Base-by-base conservation (phyloP, 768 basidiomycete species). In the Pisolithus sp. region DNA sequence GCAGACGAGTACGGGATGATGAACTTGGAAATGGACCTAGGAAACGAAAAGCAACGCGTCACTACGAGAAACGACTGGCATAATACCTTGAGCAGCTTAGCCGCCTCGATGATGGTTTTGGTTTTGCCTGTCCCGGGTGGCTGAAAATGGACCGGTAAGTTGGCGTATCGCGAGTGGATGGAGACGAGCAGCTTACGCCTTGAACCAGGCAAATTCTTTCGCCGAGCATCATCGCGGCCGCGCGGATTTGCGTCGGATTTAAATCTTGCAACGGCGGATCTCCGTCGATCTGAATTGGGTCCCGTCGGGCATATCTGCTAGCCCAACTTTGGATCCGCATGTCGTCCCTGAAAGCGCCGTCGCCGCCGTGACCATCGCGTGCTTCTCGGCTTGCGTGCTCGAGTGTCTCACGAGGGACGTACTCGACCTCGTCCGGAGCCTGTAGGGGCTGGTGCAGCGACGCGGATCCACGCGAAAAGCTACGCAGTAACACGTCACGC, bases 81-180 rank as follows among this genome's bases (percentile, higher is more conserved):
- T n/a, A n/a, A n/a, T 28, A 83, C 82, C 76, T 93, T 93, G 52
- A 94, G 78, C 17, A 94, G 62, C 57, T 81, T 85, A 52, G 90
- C 76, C 0, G 89, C 76, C 64, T 94, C 85, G n/a, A 92, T 82
- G 43, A 94, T 92, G 0, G 91, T 94, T 64, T 86, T 85, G 2
- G 93, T 94, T 68, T 97, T 97, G 34, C 93, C 93, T 0, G 91
- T 93, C 20, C 92, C 92, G 18, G 91, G 92, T 38, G 92, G 90
- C 88, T 91, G 50, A 45, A 42, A 49, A 15, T 13, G 24, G 49
- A 18, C 34, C 15, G 6, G 48, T 53, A 18, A 52, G 34, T 34
- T 23, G 31, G 24, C 10, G 13, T 44, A 9, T 13, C 46, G 39
- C 30, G 30, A 30, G 26, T 24, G n/a, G 30, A 36, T 13, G 4